These are phyloP conservation scores for Pythium diclinum DNA, from an alignment of 352 stramenopile species.

Conservation along the genomic window DNA sequence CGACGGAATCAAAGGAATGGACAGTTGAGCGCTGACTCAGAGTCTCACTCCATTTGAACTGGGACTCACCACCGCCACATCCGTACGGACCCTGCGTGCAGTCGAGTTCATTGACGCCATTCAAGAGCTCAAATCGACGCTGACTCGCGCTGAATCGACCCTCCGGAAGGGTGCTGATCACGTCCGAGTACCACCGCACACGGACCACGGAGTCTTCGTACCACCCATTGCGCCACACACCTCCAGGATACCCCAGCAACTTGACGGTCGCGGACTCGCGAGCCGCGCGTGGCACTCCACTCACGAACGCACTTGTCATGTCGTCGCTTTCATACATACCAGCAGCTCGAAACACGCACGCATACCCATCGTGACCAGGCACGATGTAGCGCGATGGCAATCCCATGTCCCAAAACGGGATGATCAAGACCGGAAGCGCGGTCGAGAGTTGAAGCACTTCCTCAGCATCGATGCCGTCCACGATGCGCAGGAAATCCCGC, in stretches of 20 bases:
- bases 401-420: slow-evolving; percentile 32
- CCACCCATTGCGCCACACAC: slow-evolving; percentile 10
- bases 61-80: no score
- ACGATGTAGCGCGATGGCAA: slow-evolving; percentile 12
- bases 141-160: no score
- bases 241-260: slow-evolving; percentile 6
- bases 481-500: slow-evolving; percentile 17
- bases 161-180: slow-evolving; percentile 26
- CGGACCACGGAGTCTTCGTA: slow-evolving; percentile 3
- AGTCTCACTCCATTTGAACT: background rate
- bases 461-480: slow-evolving; percentile 18
- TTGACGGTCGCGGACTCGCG: background rate
- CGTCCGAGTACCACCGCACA: slow-evolving; percentile 25
- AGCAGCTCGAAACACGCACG: slow-evolving; percentile 24
- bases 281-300: no score
- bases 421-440: slow-evolving; percentile 27
- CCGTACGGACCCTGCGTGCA: background rate
- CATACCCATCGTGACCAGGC: slow-evolving; percentile 23
- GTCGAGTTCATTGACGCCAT: no score
- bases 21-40: no score
- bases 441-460: slow-evolving; percentile 2
- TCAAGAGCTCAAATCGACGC: no score
- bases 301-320: no score
- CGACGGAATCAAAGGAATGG: no score
- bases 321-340: slow-evolving; percentile 12